phyloP scores from a whole-genome alignment of 2,329 filamentous ascomycete species.

The Aureobasidium leucospermi region DNA sequence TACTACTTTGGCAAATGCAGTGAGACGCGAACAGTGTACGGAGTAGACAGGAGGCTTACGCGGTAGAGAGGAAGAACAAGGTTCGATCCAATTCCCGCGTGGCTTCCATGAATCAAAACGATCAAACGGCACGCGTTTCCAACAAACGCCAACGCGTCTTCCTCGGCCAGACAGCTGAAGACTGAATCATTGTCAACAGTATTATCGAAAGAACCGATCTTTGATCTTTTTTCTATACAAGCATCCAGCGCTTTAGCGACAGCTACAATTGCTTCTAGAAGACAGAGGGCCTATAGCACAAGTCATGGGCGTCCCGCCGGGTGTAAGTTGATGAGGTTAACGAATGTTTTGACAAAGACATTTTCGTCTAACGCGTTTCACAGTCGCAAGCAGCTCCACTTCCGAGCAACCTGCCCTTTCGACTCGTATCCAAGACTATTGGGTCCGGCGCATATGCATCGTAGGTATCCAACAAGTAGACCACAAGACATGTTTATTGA shows the following conservation, averaged over 20 bases:
- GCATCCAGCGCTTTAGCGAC: neutral
- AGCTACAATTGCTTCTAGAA: neutral
- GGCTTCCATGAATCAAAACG: neutral
- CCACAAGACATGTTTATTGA: neutral
- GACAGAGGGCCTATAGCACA: neutral
- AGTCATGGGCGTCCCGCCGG: constrained; percentile 25
- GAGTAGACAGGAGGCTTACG: neutral
- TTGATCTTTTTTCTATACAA: neutral
- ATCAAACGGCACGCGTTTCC: neutral
- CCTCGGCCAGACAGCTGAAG: neutral
- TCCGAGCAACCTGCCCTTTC: constrained; percentile 78
- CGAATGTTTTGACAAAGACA: neutral
- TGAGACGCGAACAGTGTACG: neutral
- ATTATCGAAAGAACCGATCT: constrained; percentile 2
- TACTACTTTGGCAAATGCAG: no score
- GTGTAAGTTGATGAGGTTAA: constrained; percentile 19
- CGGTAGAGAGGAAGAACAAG: neutral
- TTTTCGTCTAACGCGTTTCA: constrained; percentile 11
- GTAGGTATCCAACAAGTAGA: constrained; percentile 44
- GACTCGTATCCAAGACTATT: constrained; percentile 92
- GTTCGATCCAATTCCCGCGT: neutral
- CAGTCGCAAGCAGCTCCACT: constrained; percentile 85
- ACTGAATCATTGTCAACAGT: constrained; percentile 1
- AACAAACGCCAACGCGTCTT: constrained; percentile 11
- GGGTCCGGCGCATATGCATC: constrained; percentile 95